Evolutionary conservation across 805 yeast genomes (phyloP).

Genomic region (Wickerhamiella vanderwaltii): DNA sequence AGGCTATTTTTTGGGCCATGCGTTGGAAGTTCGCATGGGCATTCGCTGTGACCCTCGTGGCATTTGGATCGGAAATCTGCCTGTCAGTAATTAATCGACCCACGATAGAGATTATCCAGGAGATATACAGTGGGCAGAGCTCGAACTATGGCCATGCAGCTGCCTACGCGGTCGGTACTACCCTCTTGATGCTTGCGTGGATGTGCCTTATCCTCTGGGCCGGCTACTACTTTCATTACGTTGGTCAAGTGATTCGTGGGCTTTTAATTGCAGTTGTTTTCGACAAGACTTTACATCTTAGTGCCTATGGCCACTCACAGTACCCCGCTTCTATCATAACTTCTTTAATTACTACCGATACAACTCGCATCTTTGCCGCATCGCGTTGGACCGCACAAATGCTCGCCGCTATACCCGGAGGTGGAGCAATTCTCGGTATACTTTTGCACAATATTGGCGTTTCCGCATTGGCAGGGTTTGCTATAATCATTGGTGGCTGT

Average conservation of each 20-base stretch:
- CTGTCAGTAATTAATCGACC: conserved; percentile 20
- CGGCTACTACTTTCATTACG: conserved; percentile 46
- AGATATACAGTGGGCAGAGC: conserved; percentile 13
- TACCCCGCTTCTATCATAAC: conserved; percentile 64
- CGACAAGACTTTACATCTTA: conserved; percentile 52
- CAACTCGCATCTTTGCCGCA: conserved; percentile 59
- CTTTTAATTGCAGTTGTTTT: conserved; percentile 58
- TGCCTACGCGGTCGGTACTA: conserved; percentile 63
- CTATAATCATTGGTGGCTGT: conserved; percentile 32
- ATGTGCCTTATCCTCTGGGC: conserved; percentile 30
- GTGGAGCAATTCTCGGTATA: conserved; percentile 43
- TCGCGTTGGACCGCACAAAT: conserved; percentile 19
- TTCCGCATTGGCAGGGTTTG: conserved; percentile 58
- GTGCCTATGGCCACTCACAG: conserved; percentile 43
- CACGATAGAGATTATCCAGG: conserved; percentile 11
- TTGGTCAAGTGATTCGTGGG: conserved; percentile 63
- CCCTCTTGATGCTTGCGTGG: not conserved
- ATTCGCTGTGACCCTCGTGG: conserved; percentile 9
- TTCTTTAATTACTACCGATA: conserved; percentile 67
- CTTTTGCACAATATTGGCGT: conserved; percentile 60
- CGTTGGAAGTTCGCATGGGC: conserved; percentile 13
- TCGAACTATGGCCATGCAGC: conserved; percentile 37
- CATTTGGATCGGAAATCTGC: conserved; percentile 19
- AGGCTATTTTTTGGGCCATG: conserved; percentile 20
- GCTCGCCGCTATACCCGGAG: conserved; percentile 16